phyloP scores from a whole-genome alignment of 331 rosid species.

The Quercus tomentella region DNA sequence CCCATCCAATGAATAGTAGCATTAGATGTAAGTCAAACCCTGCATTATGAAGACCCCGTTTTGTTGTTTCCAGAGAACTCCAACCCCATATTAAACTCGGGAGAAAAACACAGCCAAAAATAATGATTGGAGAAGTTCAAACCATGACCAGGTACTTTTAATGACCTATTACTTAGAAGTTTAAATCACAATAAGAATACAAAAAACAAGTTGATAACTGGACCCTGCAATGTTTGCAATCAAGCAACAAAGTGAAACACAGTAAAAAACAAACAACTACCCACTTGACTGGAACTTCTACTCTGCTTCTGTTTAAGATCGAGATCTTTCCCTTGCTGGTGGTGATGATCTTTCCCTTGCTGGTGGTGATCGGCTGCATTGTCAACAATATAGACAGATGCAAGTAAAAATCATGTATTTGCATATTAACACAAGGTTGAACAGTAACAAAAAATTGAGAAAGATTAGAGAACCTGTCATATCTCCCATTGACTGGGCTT shows the following conservation, averaged over 20 bases:
- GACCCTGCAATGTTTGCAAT: conserved; percentile 20
- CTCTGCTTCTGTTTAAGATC: conserved; percentile 37
- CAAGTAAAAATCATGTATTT: not conserved
- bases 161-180: not conserved
- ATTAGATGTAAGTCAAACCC: too few relatives aligned
- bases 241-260: conserved; percentile 13
- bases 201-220: conserved; percentile 15
- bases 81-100: too few relatives aligned
- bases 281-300: conserved; percentile 20
- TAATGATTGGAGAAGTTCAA: too few relatives aligned
- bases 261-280: conserved; percentile 19
- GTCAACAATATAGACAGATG: conserved; percentile 3
- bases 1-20: too few relatives aligned
- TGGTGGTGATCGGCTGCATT: conserved; percentile 71
- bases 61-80: too few relatives aligned
- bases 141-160: too few relatives aligned
- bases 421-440: not conserved
- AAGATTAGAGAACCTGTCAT: conserved; percentile 38
- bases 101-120: too few relatives aligned
- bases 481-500: conserved; percentile 72
- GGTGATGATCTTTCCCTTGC: conserved; percentile 56
- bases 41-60: too few relatives aligned
- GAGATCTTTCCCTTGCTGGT: conserved; percentile 45
- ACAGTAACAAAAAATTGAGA: not conserved
- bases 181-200: conserved; percentile 21